These are phyloP conservation scores for Nemania abortiva DNA, from an alignment of 2,329 filamentous ascomycete genomes.

Conservation along the genomic window DNA sequence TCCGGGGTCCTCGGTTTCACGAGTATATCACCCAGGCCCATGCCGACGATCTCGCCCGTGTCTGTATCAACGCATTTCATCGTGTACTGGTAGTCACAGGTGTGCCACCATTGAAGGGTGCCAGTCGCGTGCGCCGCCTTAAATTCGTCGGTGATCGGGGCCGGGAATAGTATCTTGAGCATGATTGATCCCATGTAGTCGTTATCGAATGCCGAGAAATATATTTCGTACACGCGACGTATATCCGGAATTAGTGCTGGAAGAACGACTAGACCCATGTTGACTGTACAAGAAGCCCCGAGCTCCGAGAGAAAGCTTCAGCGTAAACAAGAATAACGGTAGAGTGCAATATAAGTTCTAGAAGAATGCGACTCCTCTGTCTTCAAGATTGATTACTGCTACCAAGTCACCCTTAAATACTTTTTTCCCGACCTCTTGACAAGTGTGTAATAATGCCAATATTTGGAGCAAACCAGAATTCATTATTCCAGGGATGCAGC, in stretches of 20 bases:
- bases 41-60: conserved; percentile 19
- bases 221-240: conserved; percentile 22
- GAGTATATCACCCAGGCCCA: conserved; percentile 26
- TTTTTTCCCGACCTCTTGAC: background rate
- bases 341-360: background rate
- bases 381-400: background rate
- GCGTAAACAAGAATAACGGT: too few relatives aligned
- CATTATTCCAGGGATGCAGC: background rate
- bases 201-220: conserved; percentile 21
- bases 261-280: conserved; percentile 20
- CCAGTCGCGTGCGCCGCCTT: conserved; percentile 13
- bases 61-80: conserved; percentile 26
- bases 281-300: background rate
- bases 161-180: conserved; percentile 18
- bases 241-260: conserved; percentile 28
- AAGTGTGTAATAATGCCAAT: background rate
- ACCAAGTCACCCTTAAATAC: conserved; percentile 1
- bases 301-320: background rate
- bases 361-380: background rate
- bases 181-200: conserved; percentile 22
- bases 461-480: background rate
- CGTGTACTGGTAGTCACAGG: conserved; percentile 24
- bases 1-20: conserved; percentile 23
- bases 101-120: conserved; percentile 24
- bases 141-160: conserved; percentile 20